phyloP scores from a whole-genome alignment of 2,329 filamentous ascomycete genomes.

The Aureobasidium leucospermi region DNA sequence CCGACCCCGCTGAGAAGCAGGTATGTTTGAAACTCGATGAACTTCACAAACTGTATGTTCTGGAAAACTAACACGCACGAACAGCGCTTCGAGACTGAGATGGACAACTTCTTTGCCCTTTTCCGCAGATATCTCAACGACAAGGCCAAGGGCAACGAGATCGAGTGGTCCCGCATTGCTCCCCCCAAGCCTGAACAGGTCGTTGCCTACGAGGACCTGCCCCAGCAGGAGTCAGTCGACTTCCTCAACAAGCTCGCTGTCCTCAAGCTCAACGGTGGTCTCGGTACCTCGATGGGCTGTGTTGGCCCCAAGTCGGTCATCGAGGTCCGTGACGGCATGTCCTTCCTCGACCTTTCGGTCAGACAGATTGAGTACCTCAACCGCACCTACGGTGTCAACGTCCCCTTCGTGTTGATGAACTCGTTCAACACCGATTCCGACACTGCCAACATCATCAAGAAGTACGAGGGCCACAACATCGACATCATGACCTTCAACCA shows the following conservation, averaged over 20 bases:
- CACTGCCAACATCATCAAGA: slow-evolving; percentile 99
- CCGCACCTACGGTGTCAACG: slow-evolving; percentile 94
- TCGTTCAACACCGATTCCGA: slow-evolving; percentile 99
- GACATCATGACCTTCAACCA: slow-evolving; percentile 99
- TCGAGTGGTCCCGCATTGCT: slow-evolving; percentile 93
- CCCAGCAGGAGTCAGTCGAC: slow-evolving; percentile 81
- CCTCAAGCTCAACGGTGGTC: slow-evolving; percentile 97
- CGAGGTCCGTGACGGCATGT: slow-evolving; percentile 99
- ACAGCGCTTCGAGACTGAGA: slow-evolving; percentile 90
- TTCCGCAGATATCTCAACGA: slow-evolving; percentile 98
- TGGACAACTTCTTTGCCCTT: slow-evolving; percentile 99
- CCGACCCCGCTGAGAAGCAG: slow-evolving; percentile 71
- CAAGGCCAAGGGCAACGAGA: slow-evolving; percentile 95
- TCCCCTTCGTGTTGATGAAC: slow-evolving; percentile 99
- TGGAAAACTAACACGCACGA: slow-evolving; percentile 4
- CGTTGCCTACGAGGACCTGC: slow-evolving; percentile 84
- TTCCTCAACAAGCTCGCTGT: slow-evolving; percentile 97
- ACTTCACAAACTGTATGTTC: slow-evolving; percentile 16
- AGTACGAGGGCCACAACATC: slow-evolving; percentile 99
- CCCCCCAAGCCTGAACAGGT: slow-evolving; percentile 91
- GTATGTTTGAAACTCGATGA: slow-evolving; percentile 41
- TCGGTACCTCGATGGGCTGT: slow-evolving; percentile 99
- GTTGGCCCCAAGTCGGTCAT: slow-evolving; percentile 99
- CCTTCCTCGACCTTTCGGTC: slow-evolving; percentile 96
- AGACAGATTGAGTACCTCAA: slow-evolving; percentile 99